Percentiles rank a stretch among this genome's conserved stretches.
phyloP scores from a whole-genome alignment of 768 basidiomycete genomes.

The Naganishia kalamii region DNA sequence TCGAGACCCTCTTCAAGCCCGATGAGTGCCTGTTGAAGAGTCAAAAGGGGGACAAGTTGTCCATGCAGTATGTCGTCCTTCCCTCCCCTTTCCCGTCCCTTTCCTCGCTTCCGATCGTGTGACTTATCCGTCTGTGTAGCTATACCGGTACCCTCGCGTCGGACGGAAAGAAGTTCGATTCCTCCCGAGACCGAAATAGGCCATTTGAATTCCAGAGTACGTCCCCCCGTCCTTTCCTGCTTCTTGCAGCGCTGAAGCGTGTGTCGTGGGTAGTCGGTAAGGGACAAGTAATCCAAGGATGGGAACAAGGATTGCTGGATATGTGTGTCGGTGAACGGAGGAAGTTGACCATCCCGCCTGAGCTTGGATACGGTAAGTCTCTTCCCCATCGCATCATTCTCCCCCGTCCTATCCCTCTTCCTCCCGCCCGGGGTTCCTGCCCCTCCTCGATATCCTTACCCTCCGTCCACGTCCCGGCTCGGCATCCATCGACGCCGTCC shows the following conservation, averaged over 20 bases:
- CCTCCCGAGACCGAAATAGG: slow-evolving; percentile 68
- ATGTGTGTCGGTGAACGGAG: slow-evolving; percentile 88
- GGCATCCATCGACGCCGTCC: not conserved
- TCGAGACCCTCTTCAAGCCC: slow-evolving; percentile 44
- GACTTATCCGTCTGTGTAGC: slow-evolving; percentile 19
- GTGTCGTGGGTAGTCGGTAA: slow-evolving; percentile 36
- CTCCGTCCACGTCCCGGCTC: not conserved
- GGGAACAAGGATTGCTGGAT: slow-evolving; percentile 49
- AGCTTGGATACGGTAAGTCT: slow-evolving; percentile 71
- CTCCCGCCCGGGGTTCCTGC: not conserved
- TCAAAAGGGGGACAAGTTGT: slow-evolving; percentile 41
- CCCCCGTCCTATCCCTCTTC: not conserved
- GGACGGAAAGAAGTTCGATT: slow-evolving; percentile 80
- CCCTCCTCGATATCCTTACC: not conserved
- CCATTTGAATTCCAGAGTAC: slow-evolving; percentile 67
- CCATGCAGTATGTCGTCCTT: slow-evolving; percentile 42
- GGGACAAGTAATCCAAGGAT: slow-evolving; percentile 47
- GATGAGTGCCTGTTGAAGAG: slow-evolving; percentile 42
- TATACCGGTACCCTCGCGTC: slow-evolving; percentile 75
- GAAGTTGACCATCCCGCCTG: slow-evolving; percentile 73
- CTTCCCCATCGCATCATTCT: no score
- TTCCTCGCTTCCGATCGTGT: not conserved
- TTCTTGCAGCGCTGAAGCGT: not conserved
- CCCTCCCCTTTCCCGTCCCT: not conserved
- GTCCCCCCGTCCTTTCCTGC: slow-evolving; percentile 16